These are phyloP conservation scores for Phyllachora maydis DNA, from an alignment of 2,329 filamentous ascomycete species.

Conservation along the genomic window DNA sequence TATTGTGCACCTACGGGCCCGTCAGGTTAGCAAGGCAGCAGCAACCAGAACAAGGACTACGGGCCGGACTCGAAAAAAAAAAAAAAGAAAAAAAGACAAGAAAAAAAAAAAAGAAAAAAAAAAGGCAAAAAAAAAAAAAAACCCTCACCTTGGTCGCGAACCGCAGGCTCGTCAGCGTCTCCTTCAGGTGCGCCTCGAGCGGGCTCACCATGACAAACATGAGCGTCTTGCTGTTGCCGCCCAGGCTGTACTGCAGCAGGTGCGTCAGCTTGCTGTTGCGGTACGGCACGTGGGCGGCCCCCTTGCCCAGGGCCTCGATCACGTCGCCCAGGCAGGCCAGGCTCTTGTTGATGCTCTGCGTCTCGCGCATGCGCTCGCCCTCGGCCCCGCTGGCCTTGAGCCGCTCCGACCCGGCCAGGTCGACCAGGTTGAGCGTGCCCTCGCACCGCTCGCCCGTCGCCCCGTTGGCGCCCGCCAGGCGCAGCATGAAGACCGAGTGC, in stretches of 20 bases:
- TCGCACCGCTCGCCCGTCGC: slow-evolving; percentile 71
- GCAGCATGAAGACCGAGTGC: slow-evolving; percentile 91
- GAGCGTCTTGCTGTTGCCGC: slow-evolving; percentile 89
- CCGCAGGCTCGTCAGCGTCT: slow-evolving; percentile 84
- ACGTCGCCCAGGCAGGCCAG: slow-evolving; percentile 85
- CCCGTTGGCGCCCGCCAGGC: slow-evolving; percentile 46
- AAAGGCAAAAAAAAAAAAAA: slow-evolving; percentile 1
- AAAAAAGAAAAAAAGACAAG: no score
- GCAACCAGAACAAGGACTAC: no score
- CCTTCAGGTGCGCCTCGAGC: slow-evolving; percentile 71
- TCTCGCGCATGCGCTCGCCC: slow-evolving; percentile 77
- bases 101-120: no score
- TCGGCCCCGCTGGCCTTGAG: slow-evolving; percentile 73
- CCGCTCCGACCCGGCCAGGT: slow-evolving; percentile 82
- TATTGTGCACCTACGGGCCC: slow-evolving; percentile 49
- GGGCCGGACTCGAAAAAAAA: no score
- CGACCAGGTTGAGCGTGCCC: slow-evolving; percentile 86
- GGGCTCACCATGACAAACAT: slow-evolving; percentile 99
- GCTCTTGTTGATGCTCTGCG: slow-evolving; percentile 93
- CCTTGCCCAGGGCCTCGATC: slow-evolving; percentile 75
- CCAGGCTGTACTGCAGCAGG: slow-evolving; percentile 80
- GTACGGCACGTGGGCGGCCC: slow-evolving; percentile 75
- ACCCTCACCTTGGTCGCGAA: slow-evolving; percentile 74
- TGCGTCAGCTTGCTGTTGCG: slow-evolving; percentile 95
- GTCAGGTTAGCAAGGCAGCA: slow-evolving; percentile 5